Percentiles rank a stretch among this genome's conserved stretches.
Conservation (phyloP, 208 protist species). For the Jaenimonas drosophilae region DNA sequence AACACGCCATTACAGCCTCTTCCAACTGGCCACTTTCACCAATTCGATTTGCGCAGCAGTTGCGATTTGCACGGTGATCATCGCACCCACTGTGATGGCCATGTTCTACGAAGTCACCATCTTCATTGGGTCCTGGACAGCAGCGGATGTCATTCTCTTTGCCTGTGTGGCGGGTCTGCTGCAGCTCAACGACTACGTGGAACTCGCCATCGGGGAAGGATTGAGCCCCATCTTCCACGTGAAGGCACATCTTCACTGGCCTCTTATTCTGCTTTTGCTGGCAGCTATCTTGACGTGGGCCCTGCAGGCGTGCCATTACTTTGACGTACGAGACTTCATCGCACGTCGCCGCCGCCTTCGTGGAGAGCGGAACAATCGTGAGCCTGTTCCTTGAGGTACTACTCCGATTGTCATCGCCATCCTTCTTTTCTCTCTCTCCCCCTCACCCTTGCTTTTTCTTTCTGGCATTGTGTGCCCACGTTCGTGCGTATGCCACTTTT, state of each 20-base stretch:
- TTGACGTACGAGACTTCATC: no score
- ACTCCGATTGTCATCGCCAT: no score
- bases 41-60: background rate
- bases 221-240: slow-evolving; percentile 7
- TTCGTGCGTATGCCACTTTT: no score
- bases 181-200: slow-evolving; percentile 56
- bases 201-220: slow-evolving; percentile 45
- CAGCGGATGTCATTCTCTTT: slow-evolving; percentile 61
- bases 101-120: slow-evolving; percentile 7
- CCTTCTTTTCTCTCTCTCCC: no score
- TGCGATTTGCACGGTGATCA: slow-evolving; percentile 13
- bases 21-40: background rate
- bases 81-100: slow-evolving; percentile 14
- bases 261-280: slow-evolving; percentile 12
- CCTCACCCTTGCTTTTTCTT: no score
- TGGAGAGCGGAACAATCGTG: no score
- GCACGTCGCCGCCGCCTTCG: no score
- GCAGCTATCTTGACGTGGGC: slow-evolving; percentile 4
- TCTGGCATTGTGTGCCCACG: no score
- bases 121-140: slow-evolving; percentile 64
- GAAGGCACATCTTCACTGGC: slow-evolving; percentile 13
- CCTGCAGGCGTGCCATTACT: slow-evolving; percentile 8
- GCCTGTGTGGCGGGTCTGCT: slow-evolving; percentile 54
- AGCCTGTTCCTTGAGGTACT: no score
- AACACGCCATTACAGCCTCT: background rate